Evolutionary conservation across 495 filamentous ascomycete species (phyloP).

Genomic region (Saxophila tyrrhenica): DNA sequence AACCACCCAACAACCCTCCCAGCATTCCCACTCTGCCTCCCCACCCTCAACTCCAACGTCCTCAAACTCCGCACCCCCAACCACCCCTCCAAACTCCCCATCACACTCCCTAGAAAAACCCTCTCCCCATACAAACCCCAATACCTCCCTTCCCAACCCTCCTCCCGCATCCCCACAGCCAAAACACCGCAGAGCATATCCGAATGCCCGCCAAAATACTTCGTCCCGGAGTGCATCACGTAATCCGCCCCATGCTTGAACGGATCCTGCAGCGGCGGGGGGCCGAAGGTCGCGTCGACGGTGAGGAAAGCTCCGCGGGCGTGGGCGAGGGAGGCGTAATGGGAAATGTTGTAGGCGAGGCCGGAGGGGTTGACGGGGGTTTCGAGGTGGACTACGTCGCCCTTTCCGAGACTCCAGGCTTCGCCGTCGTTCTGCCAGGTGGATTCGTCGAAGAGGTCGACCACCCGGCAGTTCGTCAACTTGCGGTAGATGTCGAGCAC

Average conservation of each 20-base stretch:
- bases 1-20: conserved; percentile 62
- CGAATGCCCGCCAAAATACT: conserved; percentile 90
- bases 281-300: conserved; percentile 86
- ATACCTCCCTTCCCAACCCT: conserved; percentile 44
- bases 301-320: conserved; percentile 59
- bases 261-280: conserved; percentile 81
- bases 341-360: conserved; percentile 57
- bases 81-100: conserved; percentile 90
- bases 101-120: conserved; percentile 64
- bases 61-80: conserved; percentile 73
- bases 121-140: conserved; percentile 51
- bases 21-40: conserved; percentile 59
- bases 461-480: conserved; percentile 55
- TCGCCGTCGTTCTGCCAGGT: conserved; percentile 28
- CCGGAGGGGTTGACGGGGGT: conserved; percentile 87
- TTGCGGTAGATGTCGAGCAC: conserved; percentile 59
- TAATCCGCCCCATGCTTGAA: conserved; percentile 69
- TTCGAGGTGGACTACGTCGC: conserved; percentile 85
- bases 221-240: conserved; percentile 84
- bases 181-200: conserved; percentile 84
- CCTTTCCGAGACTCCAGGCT: conserved; percentile 30
- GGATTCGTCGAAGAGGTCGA: conserved; percentile 34
- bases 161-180: conserved; percentile 40
- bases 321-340: conserved; percentile 62
- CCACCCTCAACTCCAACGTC: conserved; percentile 74